These are phyloP conservation scores for Chytridiales sp. DNA, from an alignment of 371 early-diverging fungal species.

Conservation along the genomic window DNA sequence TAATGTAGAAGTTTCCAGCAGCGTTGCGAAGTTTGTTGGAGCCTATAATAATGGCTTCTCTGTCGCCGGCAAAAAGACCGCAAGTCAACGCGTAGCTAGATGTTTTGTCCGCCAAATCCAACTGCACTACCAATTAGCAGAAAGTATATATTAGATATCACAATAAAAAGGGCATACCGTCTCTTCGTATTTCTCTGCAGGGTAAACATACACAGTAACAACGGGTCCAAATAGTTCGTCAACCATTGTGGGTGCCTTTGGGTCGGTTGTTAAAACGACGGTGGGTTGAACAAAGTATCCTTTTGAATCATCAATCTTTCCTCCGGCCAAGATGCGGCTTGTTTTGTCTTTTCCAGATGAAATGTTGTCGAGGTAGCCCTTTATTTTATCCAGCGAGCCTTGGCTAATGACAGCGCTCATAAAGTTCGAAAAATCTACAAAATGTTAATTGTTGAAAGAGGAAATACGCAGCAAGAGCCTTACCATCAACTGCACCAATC, in stretches of 20 bases:
- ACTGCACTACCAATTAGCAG: constrained; percentile 17
- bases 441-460: neutral
- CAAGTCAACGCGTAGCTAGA: constrained; percentile 90
- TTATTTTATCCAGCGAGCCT: constrained; percentile 91
- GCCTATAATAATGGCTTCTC: constrained; percentile 72
- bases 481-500: constrained; percentile 73
- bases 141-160: neutral
- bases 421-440: constrained; percentile 73
- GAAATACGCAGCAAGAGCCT: constrained; percentile 2
- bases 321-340: constrained; percentile 45
- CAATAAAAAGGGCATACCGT: constrained; percentile 21
- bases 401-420: constrained; percentile 84
- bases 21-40: constrained; percentile 79
- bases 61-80: constrained; percentile 79
- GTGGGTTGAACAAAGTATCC: constrained; percentile 95
- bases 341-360: constrained; percentile 31
- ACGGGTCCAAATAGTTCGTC: constrained; percentile 98
- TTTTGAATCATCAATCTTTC: constrained; percentile 58
- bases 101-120: constrained; percentile 77
- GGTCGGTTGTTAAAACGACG: constrained; percentile 83
- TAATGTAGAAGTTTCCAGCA: constrained; percentile 98
- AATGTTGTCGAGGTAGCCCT: constrained; percentile 78
- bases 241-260: constrained; percentile 79
- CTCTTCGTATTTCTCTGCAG: constrained; percentile 73
- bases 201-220: constrained; percentile 91